Evolutionary conservation across 2,329 filamentous ascomycete species (phyloP).

Genomic region (Trichoderma sp.): DNA sequence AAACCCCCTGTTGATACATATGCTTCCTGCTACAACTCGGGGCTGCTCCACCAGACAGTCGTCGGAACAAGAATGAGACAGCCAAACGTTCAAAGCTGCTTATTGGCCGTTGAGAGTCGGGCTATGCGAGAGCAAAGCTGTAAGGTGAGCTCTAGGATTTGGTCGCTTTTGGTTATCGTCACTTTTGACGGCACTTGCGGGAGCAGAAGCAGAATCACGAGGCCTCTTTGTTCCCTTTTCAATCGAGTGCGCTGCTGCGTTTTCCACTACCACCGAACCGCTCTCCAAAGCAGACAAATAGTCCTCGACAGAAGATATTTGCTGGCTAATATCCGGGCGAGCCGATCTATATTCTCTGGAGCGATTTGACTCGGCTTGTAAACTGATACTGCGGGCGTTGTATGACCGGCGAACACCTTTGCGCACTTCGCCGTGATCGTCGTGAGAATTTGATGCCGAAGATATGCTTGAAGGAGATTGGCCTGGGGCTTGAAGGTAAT

Average conservation of each 20-base stretch:
- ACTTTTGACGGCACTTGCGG: slow-evolving; percentile 48
- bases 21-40: background rate
- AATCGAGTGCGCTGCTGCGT: background rate
- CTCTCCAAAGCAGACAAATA: background rate
- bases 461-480: background rate
- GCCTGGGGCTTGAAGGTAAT: background rate
- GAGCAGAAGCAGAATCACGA: slow-evolving; percentile 49
- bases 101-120: background rate
- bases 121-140: slow-evolving; percentile 24
- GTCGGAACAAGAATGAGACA: background rate
- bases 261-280: background rate
- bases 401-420: background rate
- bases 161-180: slow-evolving; percentile 47
- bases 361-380: background rate
- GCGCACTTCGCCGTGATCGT: background rate
- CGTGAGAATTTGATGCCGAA: background rate
- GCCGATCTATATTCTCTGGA: background rate
- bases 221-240: slow-evolving; percentile 48
- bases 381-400: background rate
- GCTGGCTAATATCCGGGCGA: background rate
- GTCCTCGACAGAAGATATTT: background rate
- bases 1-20: background rate
- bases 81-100: background rate
- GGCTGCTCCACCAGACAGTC: background rate
- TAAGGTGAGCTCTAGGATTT: slow-evolving; percentile 30